These are phyloP conservation scores for Mycena sanguinolenta DNA, from an alignment of 768 basidiomycete species.

Conservation along the genomic window DNA sequence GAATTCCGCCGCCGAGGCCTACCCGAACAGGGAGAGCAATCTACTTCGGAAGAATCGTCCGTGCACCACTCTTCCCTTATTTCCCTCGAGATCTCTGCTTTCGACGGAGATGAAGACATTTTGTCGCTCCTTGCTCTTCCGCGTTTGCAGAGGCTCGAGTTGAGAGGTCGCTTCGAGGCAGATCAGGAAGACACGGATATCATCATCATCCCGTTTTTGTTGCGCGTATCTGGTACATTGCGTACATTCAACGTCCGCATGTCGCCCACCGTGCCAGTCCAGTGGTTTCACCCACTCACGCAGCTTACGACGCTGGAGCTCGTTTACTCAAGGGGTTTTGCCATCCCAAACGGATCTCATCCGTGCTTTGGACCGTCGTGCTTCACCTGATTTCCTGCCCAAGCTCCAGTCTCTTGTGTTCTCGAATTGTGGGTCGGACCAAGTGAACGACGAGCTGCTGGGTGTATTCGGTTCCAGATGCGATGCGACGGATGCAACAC, in stretches of 20 bases:
- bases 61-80: conserved; percentile 1
- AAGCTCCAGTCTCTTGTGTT: conserved; percentile 16
- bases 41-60: background rate
- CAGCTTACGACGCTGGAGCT: conserved; percentile 23
- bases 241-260: conserved; percentile 9
- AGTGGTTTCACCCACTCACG: background rate
- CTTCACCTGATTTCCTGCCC: conserved; percentile 21
- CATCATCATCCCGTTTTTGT: too few species aligned
- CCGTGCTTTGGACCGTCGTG: conserved; percentile 17
- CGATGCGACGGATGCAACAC: conserved; percentile 12
- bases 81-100: conserved; percentile 8
- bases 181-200: background rate
- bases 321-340: background rate
- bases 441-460: conserved; percentile 16
- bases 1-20: conserved; percentile 13
- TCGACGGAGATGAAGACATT: conserved; percentile 7
- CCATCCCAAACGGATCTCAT: conserved; percentile 3
- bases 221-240: background rate
- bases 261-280: conserved; percentile 9
- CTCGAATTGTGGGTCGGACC: conserved; percentile 2
- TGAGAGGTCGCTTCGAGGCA: background rate
- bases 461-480: conserved; percentile 21
- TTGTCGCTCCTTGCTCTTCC: conserved; percentile 14
- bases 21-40: conserved; percentile 2
- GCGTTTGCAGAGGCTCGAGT: conserved; percentile 1